Conservation (phyloP, 2,329 filamentous ascomycete species). For the Microdochium paspali region DNA sequence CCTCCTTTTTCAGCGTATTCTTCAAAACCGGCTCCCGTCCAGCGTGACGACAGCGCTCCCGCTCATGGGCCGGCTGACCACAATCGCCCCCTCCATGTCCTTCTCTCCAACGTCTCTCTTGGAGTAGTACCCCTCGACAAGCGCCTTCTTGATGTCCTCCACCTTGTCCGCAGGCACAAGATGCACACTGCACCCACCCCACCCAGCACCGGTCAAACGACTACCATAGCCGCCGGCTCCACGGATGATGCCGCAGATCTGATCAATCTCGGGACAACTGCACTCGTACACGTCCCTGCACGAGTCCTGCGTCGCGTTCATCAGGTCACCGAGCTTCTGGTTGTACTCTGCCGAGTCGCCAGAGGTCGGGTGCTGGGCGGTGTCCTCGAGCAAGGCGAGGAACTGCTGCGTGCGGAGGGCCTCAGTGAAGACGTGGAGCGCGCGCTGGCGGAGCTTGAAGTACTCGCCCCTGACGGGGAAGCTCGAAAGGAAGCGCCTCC, state of each 20-base stretch:
- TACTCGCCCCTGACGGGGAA: constrained; percentile 82
- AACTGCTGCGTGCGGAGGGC: constrained; percentile 80
- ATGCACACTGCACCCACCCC: constrained; percentile 95
- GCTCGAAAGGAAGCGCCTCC: constrained; percentile 71
- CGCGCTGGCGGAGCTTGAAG: constrained; percentile 82
- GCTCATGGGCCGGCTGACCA: constrained; percentile 79
- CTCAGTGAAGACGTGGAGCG: constrained; percentile 85
- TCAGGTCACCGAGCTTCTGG: constrained; percentile 63
- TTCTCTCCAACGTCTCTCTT: constrained; percentile 57
- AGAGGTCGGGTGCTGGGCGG: constrained; percentile 20
- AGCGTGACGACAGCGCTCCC: constrained; percentile 48
- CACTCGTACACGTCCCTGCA: constrained; percentile 86
- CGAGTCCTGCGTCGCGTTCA: constrained; percentile 84
- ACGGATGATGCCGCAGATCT: constrained; percentile 72
- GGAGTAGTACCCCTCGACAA: constrained; percentile 75
- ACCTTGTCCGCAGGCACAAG: constrained; percentile 80
- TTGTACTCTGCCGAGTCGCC: constrained; percentile 51
- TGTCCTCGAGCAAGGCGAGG: constrained; percentile 61
- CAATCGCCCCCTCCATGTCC: constrained; percentile 69
- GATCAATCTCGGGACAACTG: constrained; percentile 85
- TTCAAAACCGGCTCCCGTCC: constrained; percentile 16
- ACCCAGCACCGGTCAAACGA: constrained; percentile 84
- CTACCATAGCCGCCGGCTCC: constrained; percentile 75
- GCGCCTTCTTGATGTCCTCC: constrained; percentile 63
- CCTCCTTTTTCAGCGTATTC: background rate